Conservation (phyloP, 2,329 filamentous ascomycete genomes). For the Pestalotiopsis sp. region DNA sequence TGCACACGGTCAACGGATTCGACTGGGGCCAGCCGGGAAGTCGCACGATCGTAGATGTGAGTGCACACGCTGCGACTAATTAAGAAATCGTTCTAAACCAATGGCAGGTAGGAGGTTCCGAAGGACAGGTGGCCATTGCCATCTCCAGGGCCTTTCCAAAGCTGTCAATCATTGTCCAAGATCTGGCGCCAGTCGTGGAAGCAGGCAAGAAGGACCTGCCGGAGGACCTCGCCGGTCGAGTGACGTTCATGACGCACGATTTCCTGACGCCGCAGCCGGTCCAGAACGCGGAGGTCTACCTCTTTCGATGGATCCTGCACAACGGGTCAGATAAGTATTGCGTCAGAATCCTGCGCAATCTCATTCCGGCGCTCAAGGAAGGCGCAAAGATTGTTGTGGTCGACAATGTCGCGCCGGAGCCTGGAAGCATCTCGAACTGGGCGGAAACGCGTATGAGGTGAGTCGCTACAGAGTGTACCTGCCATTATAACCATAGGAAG, state of each 20-base stretch:
- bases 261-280: conserved; percentile 27
- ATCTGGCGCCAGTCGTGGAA: conserved; percentile 18
- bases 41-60: conserved; percentile 21
- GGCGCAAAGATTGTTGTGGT: conserved; percentile 6
- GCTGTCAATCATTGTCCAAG: conserved; percentile 30
- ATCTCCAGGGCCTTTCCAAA: conserved; percentile 50
- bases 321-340: conserved; percentile 48
- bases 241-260: conserved; percentile 24
- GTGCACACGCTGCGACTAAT: neutral
- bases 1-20: conserved; percentile 20
- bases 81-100: neutral
- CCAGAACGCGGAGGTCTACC: conserved; percentile 41
- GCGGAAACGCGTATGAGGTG: neutral
- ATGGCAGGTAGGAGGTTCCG: conserved; percentile 62
- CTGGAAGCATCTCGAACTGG: neutral
- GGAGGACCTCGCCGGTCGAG: conserved; percentile 11
- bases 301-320: conserved; percentile 52
- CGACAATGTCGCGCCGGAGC: conserved; percentile 8
- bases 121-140: conserved; percentile 58
- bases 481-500: neutral
- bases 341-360: conserved; percentile 31
- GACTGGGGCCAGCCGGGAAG: conserved; percentile 19
- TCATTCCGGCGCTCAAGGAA: conserved; percentile 9
- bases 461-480: neutral
- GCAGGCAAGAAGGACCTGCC: conserved; percentile 8